Evolutionary conservation across 495 filamentous ascomycete species (phyloP).

Genomic region (Viridothelium virens): DNA sequence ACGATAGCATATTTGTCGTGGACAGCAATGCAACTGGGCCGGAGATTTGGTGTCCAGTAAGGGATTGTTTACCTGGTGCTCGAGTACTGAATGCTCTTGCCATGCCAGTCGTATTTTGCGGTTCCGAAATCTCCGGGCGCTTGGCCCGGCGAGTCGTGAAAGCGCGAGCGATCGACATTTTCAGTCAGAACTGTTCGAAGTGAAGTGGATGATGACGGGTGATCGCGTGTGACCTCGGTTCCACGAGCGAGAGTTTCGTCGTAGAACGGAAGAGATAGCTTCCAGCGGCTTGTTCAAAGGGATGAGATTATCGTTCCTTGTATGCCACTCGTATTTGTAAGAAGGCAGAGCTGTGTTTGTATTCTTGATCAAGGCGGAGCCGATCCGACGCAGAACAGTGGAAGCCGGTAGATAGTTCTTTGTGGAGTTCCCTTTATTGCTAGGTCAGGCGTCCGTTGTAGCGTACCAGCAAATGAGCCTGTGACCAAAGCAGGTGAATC

Average conservation of each 20-base stretch:
- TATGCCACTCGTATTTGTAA: background rate
- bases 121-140: constrained; percentile 4
- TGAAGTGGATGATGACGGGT: background rate
- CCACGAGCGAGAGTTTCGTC: background rate
- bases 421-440: background rate
- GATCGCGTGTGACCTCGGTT: background rate
- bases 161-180: constrained; percentile 24
- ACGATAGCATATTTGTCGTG: constrained; percentile 92
- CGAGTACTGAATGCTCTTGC: constrained; percentile 1
- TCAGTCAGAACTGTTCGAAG: background rate
- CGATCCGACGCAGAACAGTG: background rate
- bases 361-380: background rate
- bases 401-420: background rate
- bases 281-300: background rate
- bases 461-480: background rate
- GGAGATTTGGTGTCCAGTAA: constrained; percentile 60
- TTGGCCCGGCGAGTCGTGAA: constrained; percentile 24
- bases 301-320: background rate
- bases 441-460: constrained; percentile 1
- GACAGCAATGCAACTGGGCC: constrained; percentile 77
- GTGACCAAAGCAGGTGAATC: constrained; percentile 1
- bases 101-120: background rate
- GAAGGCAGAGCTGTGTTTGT: background rate
- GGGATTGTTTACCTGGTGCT: constrained; percentile 18
- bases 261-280: background rate